Conservation (phyloP, 768 basidiomycete genomes). For the Gelatoporia subvermispora region DNA sequence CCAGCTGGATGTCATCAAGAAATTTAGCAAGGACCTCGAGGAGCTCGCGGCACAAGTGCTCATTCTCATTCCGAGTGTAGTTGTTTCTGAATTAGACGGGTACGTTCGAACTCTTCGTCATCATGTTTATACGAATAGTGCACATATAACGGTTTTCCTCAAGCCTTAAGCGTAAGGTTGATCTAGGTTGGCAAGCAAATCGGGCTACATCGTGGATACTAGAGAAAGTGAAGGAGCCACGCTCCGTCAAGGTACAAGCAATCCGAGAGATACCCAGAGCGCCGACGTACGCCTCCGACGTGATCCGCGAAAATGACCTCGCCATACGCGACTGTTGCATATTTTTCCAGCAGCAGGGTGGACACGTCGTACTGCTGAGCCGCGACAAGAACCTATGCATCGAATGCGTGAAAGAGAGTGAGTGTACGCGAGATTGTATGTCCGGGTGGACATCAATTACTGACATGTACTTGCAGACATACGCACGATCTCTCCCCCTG, state of each 20-base stretch:
- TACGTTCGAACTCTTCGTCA: constrained; percentile 33
- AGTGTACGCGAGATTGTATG: constrained; percentile 11
- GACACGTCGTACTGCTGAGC: constrained; percentile 51
- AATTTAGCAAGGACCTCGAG: constrained; percentile 62
- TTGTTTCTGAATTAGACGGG: constrained; percentile 77
- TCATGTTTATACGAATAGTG: too few relatives aligned
- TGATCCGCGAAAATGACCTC: constrained; percentile 50
- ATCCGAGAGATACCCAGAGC: constrained; percentile 20
- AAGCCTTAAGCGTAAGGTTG: constrained; percentile 36
- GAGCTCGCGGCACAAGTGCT: constrained; percentile 42
- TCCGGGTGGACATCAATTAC: not conserved
- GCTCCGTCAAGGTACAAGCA: constrained; percentile 26
- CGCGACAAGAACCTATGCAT: constrained; percentile 65
- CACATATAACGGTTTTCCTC: not conserved
- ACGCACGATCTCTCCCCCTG: not conserved
- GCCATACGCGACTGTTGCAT: constrained; percentile 74
- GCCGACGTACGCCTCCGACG: constrained; percentile 4
- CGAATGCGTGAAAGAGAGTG: constrained; percentile 44
- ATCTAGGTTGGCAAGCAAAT: constrained; percentile 59
- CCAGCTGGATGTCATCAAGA: constrained; percentile 56
- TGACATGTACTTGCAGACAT: not conserved
- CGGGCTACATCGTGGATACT: constrained; percentile 36
- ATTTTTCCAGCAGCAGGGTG: constrained; percentile 44
- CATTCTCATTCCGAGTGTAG: constrained; percentile 68
- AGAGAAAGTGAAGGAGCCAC: constrained; percentile 23